Base-by-base conservation (phyloP, 2,329 filamentous ascomycete species). In the Teratosphaeria gauchensis region DNA sequence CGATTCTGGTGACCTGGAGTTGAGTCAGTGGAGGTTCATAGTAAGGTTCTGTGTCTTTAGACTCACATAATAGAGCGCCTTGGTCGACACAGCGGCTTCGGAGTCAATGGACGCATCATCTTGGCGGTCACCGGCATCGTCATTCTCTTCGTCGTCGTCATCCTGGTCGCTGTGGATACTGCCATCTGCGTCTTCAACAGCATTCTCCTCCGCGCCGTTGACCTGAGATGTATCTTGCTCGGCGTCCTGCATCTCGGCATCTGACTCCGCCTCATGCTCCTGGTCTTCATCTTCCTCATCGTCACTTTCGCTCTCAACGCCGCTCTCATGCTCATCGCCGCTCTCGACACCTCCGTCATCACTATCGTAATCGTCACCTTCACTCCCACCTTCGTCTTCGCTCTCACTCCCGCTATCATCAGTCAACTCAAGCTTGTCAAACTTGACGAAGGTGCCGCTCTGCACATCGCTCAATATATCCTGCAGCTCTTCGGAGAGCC, bases 391-490 rank as follows among this genome's bases (percentile, higher is more conserved):
- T 3, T n/a, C 53, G 11, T 48, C 48, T 53, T 11, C 52, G 9
- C 57, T 33, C 14, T 58, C 55, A 33, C 48, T 48, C 21, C 60
- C 54, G 51, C 55, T 42, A 7, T 59, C 58, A 28, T 56, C 54
- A 28, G 16, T 48, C 42, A 48, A 21, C 16, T n/a, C 42, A 21
- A 48, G 16, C 53, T 58, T 61, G 21, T 61, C 16, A 11, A 67
- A 54, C 24, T 62, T 59, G 42, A 67, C 35, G 1, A 68, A 42
- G 35, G 64, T 60, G 52, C 65, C 66, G 30, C 63, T 55, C 11
- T 60, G 46, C 42, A 65, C 58, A 46, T 54, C 57, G 4, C 38
- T 51, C 6, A 67, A 53, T 21, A 54, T 56, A 9, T 53, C 53
- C 32, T 56, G 57, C 51, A 64, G 64, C 42, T 28, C 54, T 21